These are phyloP conservation scores for Plantago coronopus DNA, from an alignment of 305 asterid genomes.

Conservation along the genomic window DNA sequence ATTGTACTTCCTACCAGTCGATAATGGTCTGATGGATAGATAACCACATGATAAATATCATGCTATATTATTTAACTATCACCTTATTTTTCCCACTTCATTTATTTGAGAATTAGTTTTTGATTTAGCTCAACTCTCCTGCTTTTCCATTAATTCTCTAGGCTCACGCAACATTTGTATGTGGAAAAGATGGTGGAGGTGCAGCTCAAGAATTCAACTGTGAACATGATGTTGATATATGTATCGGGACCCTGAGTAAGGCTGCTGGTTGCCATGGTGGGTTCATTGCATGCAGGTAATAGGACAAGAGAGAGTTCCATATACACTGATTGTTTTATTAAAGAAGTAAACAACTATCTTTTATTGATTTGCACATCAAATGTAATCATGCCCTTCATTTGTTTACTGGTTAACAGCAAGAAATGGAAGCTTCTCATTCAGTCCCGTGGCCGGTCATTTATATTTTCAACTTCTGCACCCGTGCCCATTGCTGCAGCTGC, in stretches of 20 bases:
- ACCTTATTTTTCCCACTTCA: background rate
- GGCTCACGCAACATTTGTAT: slow-evolving; percentile 97
- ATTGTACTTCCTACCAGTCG: too few relatives aligned
- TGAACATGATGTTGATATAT: slow-evolving; percentile 73
- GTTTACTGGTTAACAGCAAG: slow-evolving; percentile 55
- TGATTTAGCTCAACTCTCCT: slow-evolving; percentile 17
- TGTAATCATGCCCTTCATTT: slow-evolving; percentile 15
- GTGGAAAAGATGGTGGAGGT: slow-evolving; percentile 90
- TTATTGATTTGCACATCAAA: slow-evolving; percentile 10
- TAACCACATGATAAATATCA: too few relatives aligned
- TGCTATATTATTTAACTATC: too few relatives aligned
- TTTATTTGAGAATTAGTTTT: background rate
- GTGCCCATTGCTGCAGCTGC: slow-evolving; percentile 95
- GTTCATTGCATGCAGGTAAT: slow-evolving; percentile 91
- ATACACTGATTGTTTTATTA: background rate
- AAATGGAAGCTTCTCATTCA: slow-evolving; percentile 91
- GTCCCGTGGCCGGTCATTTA: slow-evolving; percentile 92
- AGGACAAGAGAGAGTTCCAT: background rate
- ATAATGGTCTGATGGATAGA: too few relatives aligned
- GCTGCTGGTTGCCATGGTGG: slow-evolving; percentile 99
- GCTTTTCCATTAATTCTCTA: slow-evolving; percentile 22
- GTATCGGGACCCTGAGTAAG: slow-evolving; percentile 88
- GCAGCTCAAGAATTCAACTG: slow-evolving; percentile 82
- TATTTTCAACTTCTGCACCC: slow-evolving; percentile 89
- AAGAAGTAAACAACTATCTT: slow-evolving; percentile 1